phyloP scores from a whole-genome alignment of 768 basidiomycete genomes.

The Leccinum rimulosum region DNA sequence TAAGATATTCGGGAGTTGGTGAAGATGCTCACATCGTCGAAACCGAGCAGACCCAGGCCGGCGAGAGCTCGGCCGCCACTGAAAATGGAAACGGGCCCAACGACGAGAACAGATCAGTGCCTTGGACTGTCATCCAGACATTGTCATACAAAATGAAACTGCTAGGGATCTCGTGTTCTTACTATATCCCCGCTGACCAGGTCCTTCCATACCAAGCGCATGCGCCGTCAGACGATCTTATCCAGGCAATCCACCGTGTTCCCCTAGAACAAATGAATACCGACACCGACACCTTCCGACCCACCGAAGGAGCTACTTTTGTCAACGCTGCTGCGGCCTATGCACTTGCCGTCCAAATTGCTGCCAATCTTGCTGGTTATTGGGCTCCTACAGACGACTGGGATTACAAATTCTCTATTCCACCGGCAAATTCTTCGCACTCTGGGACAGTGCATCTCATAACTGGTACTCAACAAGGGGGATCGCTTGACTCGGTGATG shows the following conservation, averaged over 20 bases:
- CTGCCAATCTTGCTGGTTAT: conserved; percentile 54
- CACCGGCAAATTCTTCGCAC: conserved; percentile 22
- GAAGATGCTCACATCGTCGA: not conserved
- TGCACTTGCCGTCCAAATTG: conserved; percentile 71
- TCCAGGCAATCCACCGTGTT: conserved; percentile 46
- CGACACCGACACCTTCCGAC: conserved; percentile 51
- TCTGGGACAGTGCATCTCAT: not conserved
- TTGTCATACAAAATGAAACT: conserved; percentile 66
- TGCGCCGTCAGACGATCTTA: conserved; percentile 49
- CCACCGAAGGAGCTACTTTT: conserved; percentile 37
- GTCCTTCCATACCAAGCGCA: conserved; percentile 78
- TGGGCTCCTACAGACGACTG: conserved; percentile 78
- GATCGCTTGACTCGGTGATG: conserved; percentile 44
- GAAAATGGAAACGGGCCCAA: conserved; percentile 12
- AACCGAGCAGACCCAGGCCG: conserved; percentile 10
- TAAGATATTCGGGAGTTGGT: conserved; percentile 26
- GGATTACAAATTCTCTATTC: conserved; percentile 53
- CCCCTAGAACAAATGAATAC: conserved; percentile 45
- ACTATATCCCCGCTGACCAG: conserved; percentile 49
- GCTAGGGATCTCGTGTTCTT: conserved; percentile 52
- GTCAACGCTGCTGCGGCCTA: conserved; percentile 58
- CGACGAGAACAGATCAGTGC: conserved; percentile 26
- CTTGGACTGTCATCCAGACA: conserved; percentile 63
- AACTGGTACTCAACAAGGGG: conserved; percentile 10
- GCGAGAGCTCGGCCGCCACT: not conserved